Base-by-base conservation (phyloP, 768 basidiomycete species). In the Coprinellus micaceus region DNA sequence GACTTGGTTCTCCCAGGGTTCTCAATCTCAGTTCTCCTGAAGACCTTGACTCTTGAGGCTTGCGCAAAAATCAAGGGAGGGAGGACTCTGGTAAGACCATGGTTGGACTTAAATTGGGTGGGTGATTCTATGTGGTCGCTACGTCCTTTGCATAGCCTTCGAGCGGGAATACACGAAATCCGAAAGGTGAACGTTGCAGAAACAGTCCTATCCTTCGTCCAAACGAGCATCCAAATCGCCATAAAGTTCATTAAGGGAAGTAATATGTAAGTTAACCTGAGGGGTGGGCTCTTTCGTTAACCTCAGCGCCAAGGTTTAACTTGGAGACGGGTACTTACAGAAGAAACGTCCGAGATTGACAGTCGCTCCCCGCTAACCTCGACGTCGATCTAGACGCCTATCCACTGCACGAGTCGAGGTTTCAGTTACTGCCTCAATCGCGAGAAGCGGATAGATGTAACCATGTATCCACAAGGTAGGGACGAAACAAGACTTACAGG, bases 391-490 rank as follows among this genome's bases (percentile, higher is more conserved):
- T 30, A 26, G 33, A 21, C 49, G 49, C 12, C 49, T 51, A 51
- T 33, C 49, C 49, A 51, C 49, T 51, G 33, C 33, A 33, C n/a
- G 49, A 9, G 26, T 29, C 29, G n/a, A 21, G 30, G 19, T 19
- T 36, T 51, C 49, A 51, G 49, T 51, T 22, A 51, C 49, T 51
- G 49, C 29, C 49, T 51, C 49, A 37, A 51, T 10, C 29, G 21
- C 30, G 30, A 13, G 11, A 29, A 4, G 49, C 26, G 26, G 26
- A 29, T 51, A 51, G 26, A 29, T 51, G 30, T 51, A 51, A 51
- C 49, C 49, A 51, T 26, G 28, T 36, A 19, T 51, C 49, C 15
- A 30, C 22, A 11, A 6, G 5, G 19, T 13, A 13, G 15, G 19
- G n/a, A 12, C 6, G 49, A 36, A 51, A 51, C 19, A 11, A 7